Base-by-base conservation (phyloP, 2,329 filamentous ascomycete genomes). In the Claviceps pusilla region DNA sequence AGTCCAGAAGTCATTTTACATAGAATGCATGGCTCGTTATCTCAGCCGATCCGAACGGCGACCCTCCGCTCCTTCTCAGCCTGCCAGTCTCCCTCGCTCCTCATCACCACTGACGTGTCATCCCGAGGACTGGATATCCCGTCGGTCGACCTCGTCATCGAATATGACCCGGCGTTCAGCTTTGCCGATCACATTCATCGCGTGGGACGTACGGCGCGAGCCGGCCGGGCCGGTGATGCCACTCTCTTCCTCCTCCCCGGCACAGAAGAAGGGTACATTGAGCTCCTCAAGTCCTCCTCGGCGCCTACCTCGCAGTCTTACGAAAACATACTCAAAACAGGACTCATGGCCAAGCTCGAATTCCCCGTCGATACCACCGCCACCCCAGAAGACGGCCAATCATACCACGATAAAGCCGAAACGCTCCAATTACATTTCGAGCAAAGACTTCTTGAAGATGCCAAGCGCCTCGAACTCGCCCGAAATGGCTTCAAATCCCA, bases 91-190 rank as follows among this genome's bases (percentile, higher is more conserved):
- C 85, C 91, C 0, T 84, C 86, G 0, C 81, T 98, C 3, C 78
- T 98, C 16, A 80, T 98, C 59, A 95, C 90, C 61, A 98, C 93
- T 1, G 93, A 98, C 64, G 93, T 98, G 51, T 89, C 93, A 12
- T 93, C 93, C 24, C 88, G 93, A 65, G 93, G 93, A 72, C 82
- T 98, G 46, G 93, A 98, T 74, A 80, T 98, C 16, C 91, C 91
- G 0, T 91, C 93, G 51, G 88, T 98, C 52, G 93, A 98, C 66
- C 77, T 96, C 24, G 89, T 98, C 51, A 80, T 98, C 55, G 93
- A 98, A 68, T 97, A 95, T 66, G 93, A 98, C 65, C 90, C 93
- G 0, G 88, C 93, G 2, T 97, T 97, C 70, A 89, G 86, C 65
- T 83, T 89, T 29, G 87, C 90, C 57, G 93, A 98, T 67, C 93